These are phyloP conservation scores for Candida orba DNA, from an alignment of 805 yeast genomes.

Conservation along the genomic window DNA sequence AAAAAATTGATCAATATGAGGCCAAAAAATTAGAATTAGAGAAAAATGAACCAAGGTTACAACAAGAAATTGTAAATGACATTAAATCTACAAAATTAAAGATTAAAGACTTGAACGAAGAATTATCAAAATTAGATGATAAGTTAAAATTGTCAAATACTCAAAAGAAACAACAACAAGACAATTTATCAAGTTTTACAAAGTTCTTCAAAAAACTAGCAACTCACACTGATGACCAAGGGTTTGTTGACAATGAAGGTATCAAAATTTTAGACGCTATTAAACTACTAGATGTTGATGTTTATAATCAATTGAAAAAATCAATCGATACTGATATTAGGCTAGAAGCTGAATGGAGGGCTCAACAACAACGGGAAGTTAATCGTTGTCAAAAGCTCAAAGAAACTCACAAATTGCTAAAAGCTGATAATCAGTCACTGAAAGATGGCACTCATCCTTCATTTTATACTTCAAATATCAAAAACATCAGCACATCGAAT, in stretches of 20 bases:
- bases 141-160: constrained; percentile 4
- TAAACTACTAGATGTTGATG: constrained; percentile 11
- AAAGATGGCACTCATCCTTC: constrained; percentile 5
- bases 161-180: constrained; percentile 16
- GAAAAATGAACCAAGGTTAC: constrained; percentile 12
- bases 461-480: constrained; percentile 1
- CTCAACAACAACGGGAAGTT: constrained; percentile 31
- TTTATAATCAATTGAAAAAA: constrained; percentile 15
- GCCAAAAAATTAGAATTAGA: constrained; percentile 11
- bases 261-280: constrained; percentile 13
- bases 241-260: constrained; percentile 19
- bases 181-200: constrained; percentile 9
- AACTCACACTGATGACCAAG: constrained; percentile 17
- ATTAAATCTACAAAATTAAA: constrained; percentile 7
- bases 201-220: constrained; percentile 13
- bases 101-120: constrained; percentile 8
- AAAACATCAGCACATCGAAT: constrained; percentile 4
- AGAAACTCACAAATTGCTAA: constrained; percentile 13
- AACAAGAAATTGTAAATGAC: constrained; percentile 15
- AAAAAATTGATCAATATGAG: constrained; percentile 21
- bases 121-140: constrained; percentile 15
- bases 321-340: constrained; percentile 28
- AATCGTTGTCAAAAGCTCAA: constrained; percentile 23
- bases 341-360: constrained; percentile 33
- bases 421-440: constrained; percentile 11